Conservation (phyloP, 2,329 filamentous ascomycete species). For the Sporothrix curviconia region DNA sequence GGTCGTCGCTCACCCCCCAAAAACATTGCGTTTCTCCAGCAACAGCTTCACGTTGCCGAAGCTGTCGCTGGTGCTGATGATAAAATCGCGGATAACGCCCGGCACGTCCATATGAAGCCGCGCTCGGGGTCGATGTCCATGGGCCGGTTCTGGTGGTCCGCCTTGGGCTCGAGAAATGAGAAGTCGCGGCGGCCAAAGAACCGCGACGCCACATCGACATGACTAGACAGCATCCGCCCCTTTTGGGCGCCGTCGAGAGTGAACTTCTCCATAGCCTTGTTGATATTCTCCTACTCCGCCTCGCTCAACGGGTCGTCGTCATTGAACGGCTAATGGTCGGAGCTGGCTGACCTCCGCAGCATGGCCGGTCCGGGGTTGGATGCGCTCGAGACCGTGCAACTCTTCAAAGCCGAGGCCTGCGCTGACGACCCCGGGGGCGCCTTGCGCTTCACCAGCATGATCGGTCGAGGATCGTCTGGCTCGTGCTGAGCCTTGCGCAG, state of each 20-base stretch:
- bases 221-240: background rate
- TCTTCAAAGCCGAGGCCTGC: constrained; percentile 42
- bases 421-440: constrained; percentile 39
- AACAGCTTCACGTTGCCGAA: constrained; percentile 96
- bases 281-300: constrained; percentile 47
- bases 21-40: constrained; percentile 92
- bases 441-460: constrained; percentile 68
- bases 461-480: constrained; percentile 11
- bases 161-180: constrained; percentile 73
- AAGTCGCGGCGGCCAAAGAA: constrained; percentile 54
- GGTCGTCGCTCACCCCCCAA: constrained; percentile 86
- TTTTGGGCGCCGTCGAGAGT: constrained; percentile 39
- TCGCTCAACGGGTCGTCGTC: constrained; percentile 46
- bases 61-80: constrained; percentile 71
- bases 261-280: constrained; percentile 55
- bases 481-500: too few relatives aligned
- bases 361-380: constrained; percentile 57
- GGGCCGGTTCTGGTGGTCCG: constrained; percentile 82
- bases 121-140: constrained; percentile 88
- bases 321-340: constrained; percentile 47
- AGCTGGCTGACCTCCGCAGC: constrained; percentile 50
- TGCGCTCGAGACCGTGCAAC: constrained; percentile 48
- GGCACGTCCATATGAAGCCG: constrained; percentile 81
- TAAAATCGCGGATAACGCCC: constrained; percentile 71
- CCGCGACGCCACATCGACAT: constrained; percentile 26